Percentiles rank a stretch among this genome's conserved stretches.
phyloP scores from a whole-genome alignment of 2,329 filamentous ascomycete species.

The Ophiostoma populinum region DNA sequence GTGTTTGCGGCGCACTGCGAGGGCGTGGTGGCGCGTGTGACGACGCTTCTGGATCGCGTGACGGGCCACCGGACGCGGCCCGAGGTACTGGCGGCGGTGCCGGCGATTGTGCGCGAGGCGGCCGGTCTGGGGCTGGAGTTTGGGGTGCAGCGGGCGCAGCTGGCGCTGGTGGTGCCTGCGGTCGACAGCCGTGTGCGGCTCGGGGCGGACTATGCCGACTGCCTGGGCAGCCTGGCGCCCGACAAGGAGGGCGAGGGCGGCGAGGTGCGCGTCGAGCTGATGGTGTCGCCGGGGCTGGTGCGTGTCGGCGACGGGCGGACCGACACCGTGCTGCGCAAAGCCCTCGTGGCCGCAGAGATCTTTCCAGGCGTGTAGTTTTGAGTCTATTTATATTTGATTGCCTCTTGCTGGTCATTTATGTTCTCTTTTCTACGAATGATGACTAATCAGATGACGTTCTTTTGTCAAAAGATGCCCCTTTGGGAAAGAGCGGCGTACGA shows the following conservation, averaged over 20 bases:
- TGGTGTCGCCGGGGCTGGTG: conserved; percentile 8
- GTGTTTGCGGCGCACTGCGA: conserved; percentile 6
- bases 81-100: conserved; percentile 2
- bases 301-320: conserved; percentile 9
- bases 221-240: conserved; percentile 1
- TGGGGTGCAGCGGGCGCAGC: conserved; percentile 9
- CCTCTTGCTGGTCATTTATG: no score
- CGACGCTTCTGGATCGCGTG: conserved; percentile 5
- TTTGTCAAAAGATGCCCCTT: background rate
- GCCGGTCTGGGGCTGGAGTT: conserved; percentile 10
- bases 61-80: conserved; percentile 5
- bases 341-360: conserved; percentile 8
- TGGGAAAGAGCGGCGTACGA: no score
- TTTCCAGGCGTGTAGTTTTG: background rate
- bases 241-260: conserved; percentile 1
- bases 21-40: background rate
- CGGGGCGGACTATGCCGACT: conserved; percentile 9
- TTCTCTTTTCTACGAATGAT: no score
- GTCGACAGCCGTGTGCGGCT: conserved; percentile 2
- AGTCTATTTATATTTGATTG: no score
- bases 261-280: conserved; percentile 6
- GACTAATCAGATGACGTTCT: no score
- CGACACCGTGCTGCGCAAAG: conserved; percentile 4
- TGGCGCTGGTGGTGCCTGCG: conserved; percentile 2
- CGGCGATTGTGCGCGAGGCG: conserved; percentile 4